Base-by-base conservation (phyloP, 2,329 filamentous ascomycete genomes). In the Xenoacremonium recifei region DNA sequence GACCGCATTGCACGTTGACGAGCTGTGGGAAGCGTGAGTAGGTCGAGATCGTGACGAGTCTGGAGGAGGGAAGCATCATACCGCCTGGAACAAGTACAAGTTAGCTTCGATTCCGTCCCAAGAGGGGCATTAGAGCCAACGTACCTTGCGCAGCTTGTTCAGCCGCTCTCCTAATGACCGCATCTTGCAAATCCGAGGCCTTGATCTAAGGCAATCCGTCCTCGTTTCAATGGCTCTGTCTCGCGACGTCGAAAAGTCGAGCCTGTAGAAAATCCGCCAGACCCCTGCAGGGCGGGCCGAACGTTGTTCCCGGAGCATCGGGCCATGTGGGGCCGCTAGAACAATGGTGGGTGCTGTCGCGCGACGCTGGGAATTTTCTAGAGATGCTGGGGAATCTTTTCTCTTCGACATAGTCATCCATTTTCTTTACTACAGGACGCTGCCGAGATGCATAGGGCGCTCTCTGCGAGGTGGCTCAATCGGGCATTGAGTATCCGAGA, bases 1-100 rank as follows among this genome's bases (percentile, higher is more conserved):
- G 84, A 45, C 92, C 93, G 63, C 86, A 75, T 62, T 85, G 82
- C 66, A 97, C 74, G 59, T 76, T 72, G 50, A 93, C 76, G 38
- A 95, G 72, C 86, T 93, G 63, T 46, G 29, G 30, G 42, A 59
- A 42, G 53, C 55, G 49, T 58, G 44, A 45, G 45, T 50, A 62
- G 39, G 58, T 45, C 49, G 40, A 46, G 41, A 41, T 48, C 34
- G 35, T 37, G 35, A 36, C 34, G 36, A 16, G 27, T 39, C 35
- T 51, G 46, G 52, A 40, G 16, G 37, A 16, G 41, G 47, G 44
- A 27, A 13, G 42, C 35, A 45, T 19, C 47, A 49, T 72, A 75
- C 72, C 68, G 68, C 71, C 73, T 77, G 41, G 40, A n/a, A n/a
- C n/a, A n/a, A 30, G 33, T 37, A 40, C 35, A 47, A 41, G 45